Percentiles rank a stretch among this genome's conserved stretches.
Evolutionary conservation across 192 early-diverging fungal species (phyloP).

Genomic region (Entomortierella chlamydospora): DNA sequence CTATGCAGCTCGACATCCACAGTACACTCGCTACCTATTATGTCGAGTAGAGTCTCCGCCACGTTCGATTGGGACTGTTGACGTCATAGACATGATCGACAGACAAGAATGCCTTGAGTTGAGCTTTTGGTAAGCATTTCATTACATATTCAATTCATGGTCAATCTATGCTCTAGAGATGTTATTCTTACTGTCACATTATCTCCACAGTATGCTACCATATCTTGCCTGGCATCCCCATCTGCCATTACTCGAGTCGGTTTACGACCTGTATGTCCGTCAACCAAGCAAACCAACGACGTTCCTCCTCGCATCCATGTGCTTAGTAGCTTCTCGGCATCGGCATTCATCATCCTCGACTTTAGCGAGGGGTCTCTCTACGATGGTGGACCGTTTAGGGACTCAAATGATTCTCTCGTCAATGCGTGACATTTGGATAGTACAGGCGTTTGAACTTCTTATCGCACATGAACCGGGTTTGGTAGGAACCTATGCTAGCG

Average conservation of each 20-base stretch:
- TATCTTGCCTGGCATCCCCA: conserved; percentile 43
- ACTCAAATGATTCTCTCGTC: conserved; percentile 21
- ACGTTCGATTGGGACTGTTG: conserved; percentile 1
- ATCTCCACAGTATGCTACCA: conserved; percentile 4
- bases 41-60: not conserved
- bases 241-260: conserved; percentile 8
- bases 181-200: not conserved
- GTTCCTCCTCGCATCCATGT: conserved; percentile 36
- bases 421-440: conserved; percentile 3
- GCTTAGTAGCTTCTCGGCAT: conserved; percentile 23
- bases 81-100: conserved; percentile 26
- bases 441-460: conserved; percentile 36
- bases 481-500: conserved; percentile 20
- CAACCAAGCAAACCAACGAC: conserved; percentile 8
- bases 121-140: conserved; percentile 7
- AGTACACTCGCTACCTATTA: conserved; percentile 21
- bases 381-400: conserved; percentile 21
- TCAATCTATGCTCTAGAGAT: too few relatives aligned
- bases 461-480: conserved; percentile 34
- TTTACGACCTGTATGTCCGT: conserved; percentile 11
- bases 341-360: conserved; percentile 21
- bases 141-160: too few relatives aligned
- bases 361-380: conserved; percentile 19
- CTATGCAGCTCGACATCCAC: conserved; percentile 23
- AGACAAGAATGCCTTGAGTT: conserved; percentile 25